Base-by-base conservation (phyloP, 257 asterid species). In the Ilex asprella region DNA sequence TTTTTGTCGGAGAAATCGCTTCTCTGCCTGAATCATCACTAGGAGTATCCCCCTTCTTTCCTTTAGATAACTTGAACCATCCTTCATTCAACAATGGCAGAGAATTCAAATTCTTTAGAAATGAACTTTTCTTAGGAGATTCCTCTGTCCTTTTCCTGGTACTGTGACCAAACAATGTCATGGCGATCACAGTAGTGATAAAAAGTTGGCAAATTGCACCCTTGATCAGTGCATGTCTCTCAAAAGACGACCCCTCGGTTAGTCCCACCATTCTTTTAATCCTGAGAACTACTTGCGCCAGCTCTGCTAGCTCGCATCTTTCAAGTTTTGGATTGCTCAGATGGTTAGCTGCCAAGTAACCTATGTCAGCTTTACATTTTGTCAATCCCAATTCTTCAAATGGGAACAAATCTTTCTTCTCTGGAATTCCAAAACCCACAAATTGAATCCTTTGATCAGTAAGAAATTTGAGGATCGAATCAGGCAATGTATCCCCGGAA, bases 131-230 rank as follows among this genome's bases (percentile, higher is more conserved):
- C 72, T 72, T 83, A 2, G 71, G 61, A 7, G 73, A 30, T 8
- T 30, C 65, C 39, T 65, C 78, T 6, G 9, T 41, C 16, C 55
- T 78, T 63, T 68, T 85, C 75, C n/a, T 79, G 21, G 77, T 81
- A 61, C 56, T 56, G 2, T 61, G 70, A 1, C 79, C 73, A 61
- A 84, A 56, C 59, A 91, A 32, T 14, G 86, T 76, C 79, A 86
- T 77, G 4, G 86, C 96, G 7, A 88, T 88, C 3, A 83, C 75
- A n/a, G 70, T 83, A 0, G 93, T 79, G 46, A 91, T 73, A 41
- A 91, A 88, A 13, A 88, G 90, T 75, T 82, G 94, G 69, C 95
- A 88, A 56, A 91, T 88, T 2, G 87, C 82, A 15, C 80, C 75
- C 67, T 88, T 91, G 2, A 91, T 78, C 62, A 77, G 88, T 58